Conservation (phyloP, 2,329 filamentous ascomycete species). For the Claviceps spartinae region DNA sequence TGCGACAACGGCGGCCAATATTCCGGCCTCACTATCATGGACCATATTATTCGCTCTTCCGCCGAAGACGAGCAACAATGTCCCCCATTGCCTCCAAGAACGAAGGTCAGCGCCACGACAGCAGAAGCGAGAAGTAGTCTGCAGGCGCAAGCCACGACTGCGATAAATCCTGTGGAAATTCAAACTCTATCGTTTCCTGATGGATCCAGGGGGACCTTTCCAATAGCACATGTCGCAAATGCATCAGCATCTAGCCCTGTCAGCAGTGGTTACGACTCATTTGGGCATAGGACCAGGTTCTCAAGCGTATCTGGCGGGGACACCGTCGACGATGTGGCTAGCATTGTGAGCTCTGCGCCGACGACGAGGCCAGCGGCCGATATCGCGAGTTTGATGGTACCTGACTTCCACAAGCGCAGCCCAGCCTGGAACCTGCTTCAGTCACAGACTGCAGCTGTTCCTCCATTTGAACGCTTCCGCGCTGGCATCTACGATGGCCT, state of each 20-base stretch:
- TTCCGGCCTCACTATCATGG: constrained; percentile 14
- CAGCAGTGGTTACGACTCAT: constrained; percentile 28
- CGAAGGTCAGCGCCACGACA: constrained; percentile 21
- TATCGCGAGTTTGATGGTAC: constrained; percentile 67
- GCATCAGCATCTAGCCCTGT: constrained; percentile 23
- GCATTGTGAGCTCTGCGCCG: constrained; percentile 52
- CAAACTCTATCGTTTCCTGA: constrained; percentile 64
- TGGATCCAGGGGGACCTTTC: constrained; percentile 51
- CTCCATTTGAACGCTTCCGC: constrained; percentile 44
- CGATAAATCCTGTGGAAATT: constrained; percentile 68
- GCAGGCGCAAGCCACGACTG: constrained; percentile 64
- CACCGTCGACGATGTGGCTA: constrained; percentile 45
- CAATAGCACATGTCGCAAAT: constrained; percentile 20
- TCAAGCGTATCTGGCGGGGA: constrained; percentile 28
- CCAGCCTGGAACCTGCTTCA: constrained; percentile 56
- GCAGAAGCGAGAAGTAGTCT: constrained; percentile 25
- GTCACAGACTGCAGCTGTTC: constrained; percentile 44
- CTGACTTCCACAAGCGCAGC: constrained; percentile 52
- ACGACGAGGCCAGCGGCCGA: constrained; percentile 53
- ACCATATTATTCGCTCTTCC: constrained; percentile 14
- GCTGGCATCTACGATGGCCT: constrained; percentile 38
- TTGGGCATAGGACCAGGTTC: constrained; percentile 17
- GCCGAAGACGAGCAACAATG: constrained; percentile 28
- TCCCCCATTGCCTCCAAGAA: constrained; percentile 43
- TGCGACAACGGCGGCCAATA: constrained; percentile 11